A percentile compares a stretch with the other conserved stretches of the same genome.
Evolutionary conservation across 164 flowering plant genomes (phyloP).

Genomic region (Stephania yunnanensis): DNA sequence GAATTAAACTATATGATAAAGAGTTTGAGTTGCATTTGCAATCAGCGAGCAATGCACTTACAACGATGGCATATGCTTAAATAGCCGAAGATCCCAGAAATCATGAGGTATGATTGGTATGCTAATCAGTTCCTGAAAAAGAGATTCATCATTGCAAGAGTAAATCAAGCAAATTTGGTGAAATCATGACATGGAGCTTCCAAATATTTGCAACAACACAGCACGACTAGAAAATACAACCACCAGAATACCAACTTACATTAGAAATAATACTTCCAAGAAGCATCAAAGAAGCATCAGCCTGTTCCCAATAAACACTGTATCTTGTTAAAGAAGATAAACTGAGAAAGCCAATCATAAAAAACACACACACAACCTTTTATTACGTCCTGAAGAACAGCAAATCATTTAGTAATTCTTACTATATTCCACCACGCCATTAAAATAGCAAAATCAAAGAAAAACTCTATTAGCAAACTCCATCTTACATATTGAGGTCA

Average conservation of each 20-base stretch:
- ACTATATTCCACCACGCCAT: too few relatives aligned
- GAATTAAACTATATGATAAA: background rate
- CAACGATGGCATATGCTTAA: constrained; percentile 60
- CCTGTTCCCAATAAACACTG: constrained; percentile 37
- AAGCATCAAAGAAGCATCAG: constrained; percentile 73
- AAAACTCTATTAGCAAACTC: too few relatives aligned
- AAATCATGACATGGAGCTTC: background rate
- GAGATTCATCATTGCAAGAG: constrained; percentile 1
- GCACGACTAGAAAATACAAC: background rate
- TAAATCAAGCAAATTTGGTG: background rate
- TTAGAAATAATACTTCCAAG: constrained; percentile 59
- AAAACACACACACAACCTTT: too few relatives aligned
- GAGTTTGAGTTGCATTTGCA: background rate
- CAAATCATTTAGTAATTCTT: too few relatives aligned
- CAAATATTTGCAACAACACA: background rate
- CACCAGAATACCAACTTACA: constrained; percentile 36
- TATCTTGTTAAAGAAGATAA: background rate
- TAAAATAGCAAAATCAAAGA: too few relatives aligned
- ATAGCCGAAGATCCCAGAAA: constrained; percentile 78
- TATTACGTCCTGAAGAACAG: too few relatives aligned
- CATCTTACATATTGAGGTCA: too few relatives aligned
- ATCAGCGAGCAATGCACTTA: constrained; percentile 29
- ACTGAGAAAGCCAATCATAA: too few relatives aligned
- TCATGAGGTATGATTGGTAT: constrained; percentile 57
- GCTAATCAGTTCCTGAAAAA: constrained; percentile 44